phyloP scores from a whole-genome alignment of 2,329 filamentous ascomycete species.

The Fusarium xylarioides region DNA sequence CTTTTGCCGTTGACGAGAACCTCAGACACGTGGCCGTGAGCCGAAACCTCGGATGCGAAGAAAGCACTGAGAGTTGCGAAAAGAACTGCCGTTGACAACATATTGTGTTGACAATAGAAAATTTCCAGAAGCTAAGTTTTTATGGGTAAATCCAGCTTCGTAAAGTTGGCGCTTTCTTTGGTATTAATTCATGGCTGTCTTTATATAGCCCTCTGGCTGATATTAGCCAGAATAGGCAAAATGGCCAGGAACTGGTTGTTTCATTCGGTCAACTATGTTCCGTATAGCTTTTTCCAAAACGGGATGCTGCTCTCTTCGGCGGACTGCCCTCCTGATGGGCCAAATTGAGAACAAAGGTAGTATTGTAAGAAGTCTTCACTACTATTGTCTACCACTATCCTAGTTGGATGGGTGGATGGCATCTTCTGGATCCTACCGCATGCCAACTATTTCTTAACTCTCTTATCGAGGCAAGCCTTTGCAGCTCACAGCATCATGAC shows the following conservation, averaged over 20 bases:
- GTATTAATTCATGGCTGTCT: too few species aligned
- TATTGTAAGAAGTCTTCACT: accelerated
- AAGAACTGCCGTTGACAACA: accelerated
- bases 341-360: accelerated
- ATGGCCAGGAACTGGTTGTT: accelerated
- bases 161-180: too few species aligned
- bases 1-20: neutral
- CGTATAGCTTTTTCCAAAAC: neutral
- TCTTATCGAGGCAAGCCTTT: too few species aligned
- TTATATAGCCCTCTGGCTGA: too few species aligned
- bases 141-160: too few species aligned
- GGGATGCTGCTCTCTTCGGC: too few species aligned
- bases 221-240: neutral
- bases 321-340: accelerated
- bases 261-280: neutral
- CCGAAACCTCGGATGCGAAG: neutral
- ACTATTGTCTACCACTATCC: too few species aligned
- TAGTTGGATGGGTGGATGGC: too few species aligned
- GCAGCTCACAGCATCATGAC: accelerated
- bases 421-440: neutral
- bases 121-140: too few species aligned
- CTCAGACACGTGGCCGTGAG: neutral
- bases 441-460: neutral
- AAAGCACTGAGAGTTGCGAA: neutral
- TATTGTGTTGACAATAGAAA: neutral